Conservation (phyloP, 2,329 filamentous ascomycete genomes). For the Ophiostoma montium region DNA sequence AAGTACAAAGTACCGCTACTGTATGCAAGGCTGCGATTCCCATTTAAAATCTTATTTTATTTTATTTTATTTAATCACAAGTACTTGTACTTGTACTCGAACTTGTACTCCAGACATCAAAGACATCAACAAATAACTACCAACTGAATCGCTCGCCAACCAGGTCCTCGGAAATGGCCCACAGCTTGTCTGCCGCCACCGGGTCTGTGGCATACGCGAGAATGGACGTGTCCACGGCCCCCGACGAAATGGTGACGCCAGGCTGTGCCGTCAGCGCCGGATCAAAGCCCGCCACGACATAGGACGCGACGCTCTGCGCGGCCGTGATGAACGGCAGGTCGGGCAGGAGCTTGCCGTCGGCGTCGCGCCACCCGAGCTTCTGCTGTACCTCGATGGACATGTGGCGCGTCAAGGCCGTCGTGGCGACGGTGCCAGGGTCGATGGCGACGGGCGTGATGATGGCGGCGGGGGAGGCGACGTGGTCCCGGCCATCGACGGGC, state of each 20-base stretch:
- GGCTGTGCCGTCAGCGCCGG: conserved; percentile 17
- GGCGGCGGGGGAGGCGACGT: conserved; percentile 15
- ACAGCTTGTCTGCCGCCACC: conserved; percentile 24
- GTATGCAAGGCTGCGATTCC: neutral
- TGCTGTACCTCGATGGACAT: conserved; percentile 2
- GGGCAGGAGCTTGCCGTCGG: conserved; percentile 26
- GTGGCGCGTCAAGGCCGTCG: conserved; percentile 6
- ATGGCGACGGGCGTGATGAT: conserved; percentile 24
- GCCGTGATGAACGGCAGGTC: conserved; percentile 13
- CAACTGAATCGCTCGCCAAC: conserved; percentile 20
- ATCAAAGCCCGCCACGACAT: conserved; percentile 25
- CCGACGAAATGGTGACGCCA: conserved; percentile 2
- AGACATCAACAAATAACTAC: too few relatives aligned
- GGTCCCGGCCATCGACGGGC: too few relatives aligned
- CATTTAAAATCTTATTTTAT: too few relatives aligned
- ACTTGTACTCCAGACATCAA: too few relatives aligned
- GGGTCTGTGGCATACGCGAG: conserved; percentile 14
- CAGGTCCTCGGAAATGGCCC: conserved; percentile 28
- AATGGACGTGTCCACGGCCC: conserved; percentile 19
- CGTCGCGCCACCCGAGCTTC: conserved; percentile 14
- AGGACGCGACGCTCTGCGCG: conserved; percentile 21
- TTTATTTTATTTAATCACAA: too few relatives aligned
- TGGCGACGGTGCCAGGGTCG: conserved; percentile 24
- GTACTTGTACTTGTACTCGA: too few relatives aligned
- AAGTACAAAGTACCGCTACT: neutral